These are phyloP conservation scores for Hymenoscyphus scutula DNA, from an alignment of 2,329 filamentous ascomycete genomes.

Conservation along the genomic window DNA sequence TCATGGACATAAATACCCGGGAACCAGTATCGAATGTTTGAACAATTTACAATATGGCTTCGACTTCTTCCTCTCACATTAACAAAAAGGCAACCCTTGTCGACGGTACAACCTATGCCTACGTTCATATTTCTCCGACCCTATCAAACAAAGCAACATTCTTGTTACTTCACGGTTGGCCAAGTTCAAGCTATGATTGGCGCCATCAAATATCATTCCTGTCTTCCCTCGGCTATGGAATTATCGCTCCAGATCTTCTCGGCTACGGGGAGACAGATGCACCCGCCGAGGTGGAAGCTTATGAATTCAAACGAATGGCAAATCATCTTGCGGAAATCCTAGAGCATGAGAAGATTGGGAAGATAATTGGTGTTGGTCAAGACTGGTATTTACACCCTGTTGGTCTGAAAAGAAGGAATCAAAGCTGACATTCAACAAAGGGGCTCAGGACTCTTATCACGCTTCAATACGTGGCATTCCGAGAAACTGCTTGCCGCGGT, in stretches of 20 bases:
- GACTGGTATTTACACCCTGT: slow-evolving; percentile 13
- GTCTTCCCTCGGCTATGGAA: slow-evolving; percentile 40
- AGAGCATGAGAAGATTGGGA: slow-evolving; percentile 22
- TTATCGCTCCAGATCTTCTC: slow-evolving; percentile 56
- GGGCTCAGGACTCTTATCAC: slow-evolving; percentile 19
- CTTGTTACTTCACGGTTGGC: slow-evolving; percentile 45
- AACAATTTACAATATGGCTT: not conserved
- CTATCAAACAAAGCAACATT: slow-evolving; percentile 34
- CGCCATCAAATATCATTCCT: slow-evolving; percentile 44
- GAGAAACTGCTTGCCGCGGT: slow-evolving; percentile 13
- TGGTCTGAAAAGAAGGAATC: not conserved
- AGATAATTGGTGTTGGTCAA: slow-evolving; percentile 19
- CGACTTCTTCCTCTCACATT: not conserved
- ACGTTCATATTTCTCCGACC: slow-evolving; percentile 5
- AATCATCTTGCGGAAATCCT: slow-evolving; percentile 37
- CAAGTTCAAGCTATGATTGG: slow-evolving; percentile 42
- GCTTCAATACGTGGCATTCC: slow-evolving; percentile 16
- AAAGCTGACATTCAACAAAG: not conserved
- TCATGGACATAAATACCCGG: too few relatives aligned
- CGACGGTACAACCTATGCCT: slow-evolving; percentile 6
- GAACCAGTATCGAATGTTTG: not conserved
- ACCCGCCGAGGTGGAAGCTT: slow-evolving; percentile 32
- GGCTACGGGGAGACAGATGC: slow-evolving; percentile 55
- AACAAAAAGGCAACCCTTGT: not conserved
- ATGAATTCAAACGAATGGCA: slow-evolving; percentile 35